Percentiles rank a stretch among this genome's conserved stretches.
Evolutionary conservation across 1,284 basidiomycete genomes (phyloP).

Genomic region (Blastosporella zonata): DNA sequence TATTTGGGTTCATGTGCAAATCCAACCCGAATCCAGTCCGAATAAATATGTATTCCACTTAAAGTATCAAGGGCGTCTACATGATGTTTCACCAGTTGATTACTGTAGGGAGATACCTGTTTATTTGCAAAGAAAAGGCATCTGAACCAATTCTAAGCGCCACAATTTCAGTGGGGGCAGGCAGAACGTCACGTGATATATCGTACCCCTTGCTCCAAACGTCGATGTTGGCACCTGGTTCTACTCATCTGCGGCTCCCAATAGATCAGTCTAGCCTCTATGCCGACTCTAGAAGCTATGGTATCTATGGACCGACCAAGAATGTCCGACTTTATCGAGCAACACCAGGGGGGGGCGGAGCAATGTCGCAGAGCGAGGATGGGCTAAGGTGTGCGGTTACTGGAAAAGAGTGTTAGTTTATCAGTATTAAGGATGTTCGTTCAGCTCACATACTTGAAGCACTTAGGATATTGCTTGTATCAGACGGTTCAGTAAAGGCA

Average conservation of each 20-base stretch:
- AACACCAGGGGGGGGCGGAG: constrained; percentile 56
- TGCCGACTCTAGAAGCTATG: constrained; percentile 39
- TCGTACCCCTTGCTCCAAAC: no score
- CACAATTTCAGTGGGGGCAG: no score
- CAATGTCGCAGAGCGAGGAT: constrained; percentile 65
- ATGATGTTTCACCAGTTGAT: no score
- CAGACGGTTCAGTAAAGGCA: constrained; percentile 38
- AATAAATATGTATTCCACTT: no score
- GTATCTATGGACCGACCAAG: constrained; percentile 39
- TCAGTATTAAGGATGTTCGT: constrained; percentile 1
- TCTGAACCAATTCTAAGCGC: no score
- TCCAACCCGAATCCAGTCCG: no score
- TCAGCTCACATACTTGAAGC: constrained; percentile 37
- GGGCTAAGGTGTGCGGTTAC: constrained; percentile 64
- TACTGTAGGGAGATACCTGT: no score
- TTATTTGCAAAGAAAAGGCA: no score
- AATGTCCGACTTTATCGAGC: constrained; percentile 56
- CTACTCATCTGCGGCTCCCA: constrained; percentile 21
- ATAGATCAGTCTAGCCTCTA: constrained; percentile 27
- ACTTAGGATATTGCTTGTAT: constrained; percentile 60
- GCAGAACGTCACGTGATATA: no score
- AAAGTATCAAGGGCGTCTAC: no score
- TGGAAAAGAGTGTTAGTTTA: constrained; percentile 65
- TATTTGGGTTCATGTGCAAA: no score
- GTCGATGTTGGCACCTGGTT: neutral